Conservation (phyloP, 2,329 filamentous ascomycete genomes). For the Paecilomyces dactylethromorphus region DNA sequence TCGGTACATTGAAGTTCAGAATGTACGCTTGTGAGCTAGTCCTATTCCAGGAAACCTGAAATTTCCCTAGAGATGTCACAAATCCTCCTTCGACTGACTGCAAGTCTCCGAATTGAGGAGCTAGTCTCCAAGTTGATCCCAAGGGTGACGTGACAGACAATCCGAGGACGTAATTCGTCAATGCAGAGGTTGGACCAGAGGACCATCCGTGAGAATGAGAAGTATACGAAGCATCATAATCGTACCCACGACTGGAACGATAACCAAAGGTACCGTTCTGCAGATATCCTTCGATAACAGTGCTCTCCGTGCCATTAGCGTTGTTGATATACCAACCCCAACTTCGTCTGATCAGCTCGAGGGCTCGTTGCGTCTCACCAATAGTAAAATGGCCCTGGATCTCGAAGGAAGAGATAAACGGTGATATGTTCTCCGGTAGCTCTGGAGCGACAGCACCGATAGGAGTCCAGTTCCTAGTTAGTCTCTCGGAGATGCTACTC, state of each 20-base stretch:
- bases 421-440: slow-evolving; percentile 51
- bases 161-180: slow-evolving; percentile 41
- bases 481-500: slow-evolving; percentile 36
- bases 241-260: slow-evolving; percentile 46
- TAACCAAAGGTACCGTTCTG: slow-evolving; percentile 53
- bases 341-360: slow-evolving; percentile 49
- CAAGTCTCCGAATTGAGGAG: slow-evolving; percentile 40
- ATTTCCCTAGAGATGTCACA: slow-evolving; percentile 39
- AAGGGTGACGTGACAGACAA: slow-evolving; percentile 33
- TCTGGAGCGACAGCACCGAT: slow-evolving; percentile 53
- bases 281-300: slow-evolving; percentile 55
- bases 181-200: slow-evolving; percentile 34
- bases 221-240: slow-evolving; percentile 39
- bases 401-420: slow-evolving; percentile 55
- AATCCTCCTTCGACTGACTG: slow-evolving; percentile 40
- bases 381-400: slow-evolving; percentile 51
- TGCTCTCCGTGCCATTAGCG: slow-evolving; percentile 52
- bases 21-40: background rate
- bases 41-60: slow-evolving; percentile 17
- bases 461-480: slow-evolving; percentile 49
- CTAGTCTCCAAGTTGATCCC: slow-evolving; percentile 38
- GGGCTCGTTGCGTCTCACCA: slow-evolving; percentile 43
- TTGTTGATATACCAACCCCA: slow-evolving; percentile 59
- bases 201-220: slow-evolving; percentile 40
- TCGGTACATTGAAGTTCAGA: slow-evolving; percentile 5